Base-by-base conservation (phyloP, 495 filamentous ascomycete species). In the Hyaloscypha finlandica region DNA sequence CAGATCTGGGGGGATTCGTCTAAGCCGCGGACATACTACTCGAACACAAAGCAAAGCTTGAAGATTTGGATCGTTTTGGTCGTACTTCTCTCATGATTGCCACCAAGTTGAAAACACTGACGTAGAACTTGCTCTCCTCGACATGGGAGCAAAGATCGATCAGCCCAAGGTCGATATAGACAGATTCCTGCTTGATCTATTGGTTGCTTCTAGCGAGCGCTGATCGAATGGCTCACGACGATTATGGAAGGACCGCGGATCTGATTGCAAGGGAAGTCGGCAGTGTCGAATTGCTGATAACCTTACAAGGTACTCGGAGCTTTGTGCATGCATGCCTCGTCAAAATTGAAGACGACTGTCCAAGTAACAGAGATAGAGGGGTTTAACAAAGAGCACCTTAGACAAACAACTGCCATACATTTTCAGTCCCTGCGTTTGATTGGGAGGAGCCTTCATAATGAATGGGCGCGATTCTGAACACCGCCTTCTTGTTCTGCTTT, bases 191-290 rank as follows among this genome's bases (percentile, higher is more conserved):
- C 65, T 69, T 42, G 63, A 42, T n/a, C n/a, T n/a, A n/a, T n/a
- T n/a, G n/a, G 8, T 32, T 69, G 25, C 54, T 69, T 32, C 19
- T 37, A 16, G 67, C 56, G 19, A 58, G 67, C 0, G 67, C 62
- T 19, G 63, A 69, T 58, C 32, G 42, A 6, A 54, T 61, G 31
- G 58, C 58, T 30, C 67, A 61, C 8, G 67, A 69, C 51, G 67
- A 69, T n/a, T 39, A 57, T 9, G 67, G 67, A 20, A n/a, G 45
- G 29, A 69, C 67, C n/a, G 45, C 63, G 6, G 52, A 61, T 30
- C 56, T 60, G 55, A 16, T 61, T 29, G 67, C 67, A 5, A 62
- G 57, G 35, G 3, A 45, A 22, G 39, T 33, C 5, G 60, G 61
- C 14, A 22, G 59, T 8, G 55, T 5, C 0, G 48, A 54, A 20